phyloP scores from a whole-genome alignment of 768 basidiomycete species.

The Rhizopogon salebrosus region DNA sequence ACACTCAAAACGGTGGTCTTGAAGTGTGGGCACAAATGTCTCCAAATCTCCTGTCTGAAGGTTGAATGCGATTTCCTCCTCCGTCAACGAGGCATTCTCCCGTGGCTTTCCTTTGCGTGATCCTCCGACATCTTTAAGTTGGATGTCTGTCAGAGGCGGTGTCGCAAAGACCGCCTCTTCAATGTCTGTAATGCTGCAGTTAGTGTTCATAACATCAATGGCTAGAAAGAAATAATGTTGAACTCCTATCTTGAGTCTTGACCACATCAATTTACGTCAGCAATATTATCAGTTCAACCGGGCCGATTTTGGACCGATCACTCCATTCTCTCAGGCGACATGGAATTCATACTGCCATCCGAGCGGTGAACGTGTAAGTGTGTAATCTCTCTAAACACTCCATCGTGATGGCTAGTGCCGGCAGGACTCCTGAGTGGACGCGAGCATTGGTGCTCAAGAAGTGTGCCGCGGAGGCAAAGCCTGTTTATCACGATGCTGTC shows the following conservation, averaged over 20 bases:
- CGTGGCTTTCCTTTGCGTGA: slow-evolving; percentile 34
- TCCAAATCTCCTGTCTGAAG: slow-evolving; percentile 34
- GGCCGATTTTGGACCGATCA: no score
- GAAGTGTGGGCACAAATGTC: slow-evolving; percentile 22
- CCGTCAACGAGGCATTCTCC: slow-evolving; percentile 26
- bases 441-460: slow-evolving; percentile 46
- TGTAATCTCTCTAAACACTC: no score
- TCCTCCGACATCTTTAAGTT: slow-evolving; percentile 26
- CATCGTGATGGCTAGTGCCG: not conserved
- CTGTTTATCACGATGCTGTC: slow-evolving; percentile 52
- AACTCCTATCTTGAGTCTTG: not conserved
- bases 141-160: slow-evolving; percentile 38
- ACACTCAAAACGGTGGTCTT: slow-evolving; percentile 35
- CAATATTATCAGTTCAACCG: not conserved
- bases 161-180: slow-evolving; percentile 35
- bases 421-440: slow-evolving; percentile 35
- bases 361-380: no score
- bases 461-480: slow-evolving; percentile 32
- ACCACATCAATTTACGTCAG: not conserved
- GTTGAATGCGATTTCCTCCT: slow-evolving; percentile 42
- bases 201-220: not conserved
- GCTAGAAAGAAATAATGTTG: not conserved
- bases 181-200: slow-evolving; percentile 17
- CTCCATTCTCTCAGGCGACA: no score
- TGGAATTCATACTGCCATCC: no score